Base-by-base conservation (phyloP, 345 rosid genomes). In the Noccaea bulbosa region DNA sequence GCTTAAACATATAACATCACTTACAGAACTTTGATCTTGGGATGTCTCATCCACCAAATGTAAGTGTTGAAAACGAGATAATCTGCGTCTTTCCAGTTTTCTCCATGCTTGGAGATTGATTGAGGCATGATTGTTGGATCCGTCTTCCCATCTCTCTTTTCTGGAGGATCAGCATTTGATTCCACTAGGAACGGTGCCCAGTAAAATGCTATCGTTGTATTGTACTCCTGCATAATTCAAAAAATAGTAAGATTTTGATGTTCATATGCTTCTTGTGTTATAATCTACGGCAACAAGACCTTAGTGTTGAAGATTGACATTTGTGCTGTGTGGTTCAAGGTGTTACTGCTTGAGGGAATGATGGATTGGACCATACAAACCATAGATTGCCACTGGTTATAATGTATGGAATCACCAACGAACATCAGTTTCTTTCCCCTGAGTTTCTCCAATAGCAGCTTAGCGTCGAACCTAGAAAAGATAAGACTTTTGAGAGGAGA, bases 121-220 rank as follows among this genome's bases (percentile, higher is more conserved):
- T 77, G 74, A 10, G 83, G 85, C 66, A 57, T 78, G 52, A 85
- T 58, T 12, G 81, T 15, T 12, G 83, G 80, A 15, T 85, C 82
- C 0, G 48, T 14, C 54, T 63, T 84, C 43, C 85, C 85, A 22
- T 87, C 83, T 62, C 84, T 82, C 67, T 32, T 80, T 5, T 27
- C 35, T 76, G 88, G 86, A 43, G 83, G 73, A 53, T 87, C 92
- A 24, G 81, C 81, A 75, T 79, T 89, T 32, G 92, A 85, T 58
- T 87, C 85, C 0, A 87, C 90, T 69, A 86, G 11, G 76, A 82
- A 86, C 5, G 91, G 95, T 44, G 91, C 86, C 95, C 91, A 86
- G 65, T 85, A 86, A 53, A 82, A 85, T 77, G 85, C 78, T 32
- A 89, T 32, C 3, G 84, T 73, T 4, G 90, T 69, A 38, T 87